Conservation (phyloP, 2,329 filamentous ascomycete species). For the Xylaria sp. region DNA sequence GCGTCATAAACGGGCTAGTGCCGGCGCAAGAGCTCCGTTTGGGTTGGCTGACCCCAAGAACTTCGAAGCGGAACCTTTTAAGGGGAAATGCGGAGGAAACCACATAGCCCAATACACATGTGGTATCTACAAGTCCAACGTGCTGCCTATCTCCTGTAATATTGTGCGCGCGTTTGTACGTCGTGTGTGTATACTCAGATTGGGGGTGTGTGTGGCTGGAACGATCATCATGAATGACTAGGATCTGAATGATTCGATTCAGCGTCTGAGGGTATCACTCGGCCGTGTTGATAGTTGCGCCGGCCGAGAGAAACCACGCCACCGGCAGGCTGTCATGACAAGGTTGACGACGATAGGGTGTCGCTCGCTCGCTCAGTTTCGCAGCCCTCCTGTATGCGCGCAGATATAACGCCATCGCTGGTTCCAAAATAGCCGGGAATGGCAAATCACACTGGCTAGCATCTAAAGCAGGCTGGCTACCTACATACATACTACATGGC, state of each 20-base stretch:
- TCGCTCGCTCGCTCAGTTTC: not conserved
- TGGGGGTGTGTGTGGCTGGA: conserved; percentile 7
- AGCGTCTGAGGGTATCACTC: not conserved
- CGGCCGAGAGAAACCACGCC: conserved; percentile 20
- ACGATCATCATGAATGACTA: conserved; percentile 8
- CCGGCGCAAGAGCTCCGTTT: conserved; percentile 17
- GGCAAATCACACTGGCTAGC: not conserved
- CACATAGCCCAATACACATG: not conserved
- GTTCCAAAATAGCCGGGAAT: not conserved
- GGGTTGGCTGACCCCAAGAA: conserved; percentile 9
- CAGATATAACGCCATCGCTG: not conserved
- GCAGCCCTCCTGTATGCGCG: not conserved
- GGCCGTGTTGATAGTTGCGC: conserved; percentile 13
- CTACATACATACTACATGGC: not conserved
- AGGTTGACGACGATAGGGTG: not conserved
- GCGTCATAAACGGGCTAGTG: conserved; percentile 11
- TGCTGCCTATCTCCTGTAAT: too few species aligned
- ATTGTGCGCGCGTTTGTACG: too few species aligned
- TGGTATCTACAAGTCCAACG: too few species aligned
- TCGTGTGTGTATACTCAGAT: too few species aligned
- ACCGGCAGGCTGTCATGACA: not conserved
- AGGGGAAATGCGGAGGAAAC: conserved; percentile 21
- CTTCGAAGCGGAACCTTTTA: not conserved
- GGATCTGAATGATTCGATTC: not conserved
- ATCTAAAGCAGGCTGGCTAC: too few species aligned